Base-by-base conservation (phyloP, 1,284 basidiomycete species). In the Grifola frondosa region DNA sequence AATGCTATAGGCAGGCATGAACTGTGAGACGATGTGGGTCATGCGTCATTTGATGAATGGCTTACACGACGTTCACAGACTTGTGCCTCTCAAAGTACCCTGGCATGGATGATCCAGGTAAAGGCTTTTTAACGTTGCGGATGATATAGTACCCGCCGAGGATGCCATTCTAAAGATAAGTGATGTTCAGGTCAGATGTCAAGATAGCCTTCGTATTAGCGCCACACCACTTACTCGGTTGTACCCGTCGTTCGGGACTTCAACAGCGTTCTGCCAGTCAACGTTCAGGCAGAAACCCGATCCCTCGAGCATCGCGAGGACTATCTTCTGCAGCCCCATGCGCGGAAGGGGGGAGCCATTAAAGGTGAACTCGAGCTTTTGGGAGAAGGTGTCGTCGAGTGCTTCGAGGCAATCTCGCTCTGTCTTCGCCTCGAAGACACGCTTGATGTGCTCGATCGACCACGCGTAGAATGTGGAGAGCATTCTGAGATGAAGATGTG, bases 131-230 rank as follows among this genome's bases (percentile, higher is more conserved):
- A 25, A 80, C 68, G 19, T 77, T 77, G 39, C 67, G 68, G 51
- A 80, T 77, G 32, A 73, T 56, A 58, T 81, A 81, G 45, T 70
- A 65, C 19, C 76, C 78, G 28, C 71, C 73, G 31, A 79, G 71
- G 12, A 65, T 63, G 22, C 78, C 78, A 49, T 67, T 64, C 77
- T 79, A 47, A 38, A 22, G 19, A 28, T 32, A 31, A 35, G 33
- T 32, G 35, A 37, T 25, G 40, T 30, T 19, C 29, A 19, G 6
- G 17, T 17, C 29, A 40, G 45, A 20, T 30, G 22, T n/a, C 29
- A 23, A 34, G 34, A 13, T 25, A 15, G n/a, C 30, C 8, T 17
- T 7, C 30, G 30, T 7, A 28, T 31, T 17, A 15, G 26, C 31
- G 42, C 46, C 46, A 48, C 47, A 43, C 33, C 33, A 60, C 67